Conservation (phyloP, 2,329 filamentous ascomycete species). For the Ceratocystis papillata region DNA sequence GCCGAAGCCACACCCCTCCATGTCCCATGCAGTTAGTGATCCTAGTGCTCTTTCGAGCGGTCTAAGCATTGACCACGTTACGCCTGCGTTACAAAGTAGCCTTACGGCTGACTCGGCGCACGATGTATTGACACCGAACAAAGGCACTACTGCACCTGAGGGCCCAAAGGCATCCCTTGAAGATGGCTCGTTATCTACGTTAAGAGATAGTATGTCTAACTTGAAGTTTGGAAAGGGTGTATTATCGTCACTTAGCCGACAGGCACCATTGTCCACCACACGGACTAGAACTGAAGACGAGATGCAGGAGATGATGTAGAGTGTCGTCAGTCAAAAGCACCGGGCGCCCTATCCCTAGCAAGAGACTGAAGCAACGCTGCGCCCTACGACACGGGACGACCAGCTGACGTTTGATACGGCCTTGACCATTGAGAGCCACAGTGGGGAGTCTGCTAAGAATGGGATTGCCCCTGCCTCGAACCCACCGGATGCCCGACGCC, state of each 20-base stretch:
- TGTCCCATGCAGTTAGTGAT: constrained; percentile 28
- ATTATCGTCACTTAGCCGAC: constrained; percentile 26
- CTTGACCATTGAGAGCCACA: constrained; percentile 16
- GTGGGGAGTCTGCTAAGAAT: constrained; percentile 8
- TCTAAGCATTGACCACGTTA: background rate
- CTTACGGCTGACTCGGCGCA: constrained; percentile 44
- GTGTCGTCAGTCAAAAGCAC: constrained; percentile 33
- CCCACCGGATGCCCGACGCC: background rate
- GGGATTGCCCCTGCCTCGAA: background rate
- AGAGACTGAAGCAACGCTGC: constrained; percentile 29
- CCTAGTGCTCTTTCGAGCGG: constrained; percentile 24
- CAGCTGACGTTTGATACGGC: constrained; percentile 24
- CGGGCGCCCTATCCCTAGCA: constrained; percentile 31
- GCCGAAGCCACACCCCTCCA: constrained; percentile 27
- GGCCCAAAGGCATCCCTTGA: background rate
- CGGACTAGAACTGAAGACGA: constrained; percentile 34
- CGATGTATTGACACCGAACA: constrained; percentile 38
- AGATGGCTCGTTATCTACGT: constrained; percentile 32
- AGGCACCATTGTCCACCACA: constrained; percentile 15
- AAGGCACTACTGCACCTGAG: constrained; percentile 27
- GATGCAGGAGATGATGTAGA: constrained; percentile 40
- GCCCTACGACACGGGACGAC: constrained; percentile 20
- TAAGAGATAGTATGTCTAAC: constrained; percentile 40
- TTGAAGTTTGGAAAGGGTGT: constrained; percentile 41
- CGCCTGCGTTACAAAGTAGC: constrained; percentile 11